Evolutionary conservation across 331 rosid genomes (phyloP).

Genomic region (Malus hybrid): DNA sequence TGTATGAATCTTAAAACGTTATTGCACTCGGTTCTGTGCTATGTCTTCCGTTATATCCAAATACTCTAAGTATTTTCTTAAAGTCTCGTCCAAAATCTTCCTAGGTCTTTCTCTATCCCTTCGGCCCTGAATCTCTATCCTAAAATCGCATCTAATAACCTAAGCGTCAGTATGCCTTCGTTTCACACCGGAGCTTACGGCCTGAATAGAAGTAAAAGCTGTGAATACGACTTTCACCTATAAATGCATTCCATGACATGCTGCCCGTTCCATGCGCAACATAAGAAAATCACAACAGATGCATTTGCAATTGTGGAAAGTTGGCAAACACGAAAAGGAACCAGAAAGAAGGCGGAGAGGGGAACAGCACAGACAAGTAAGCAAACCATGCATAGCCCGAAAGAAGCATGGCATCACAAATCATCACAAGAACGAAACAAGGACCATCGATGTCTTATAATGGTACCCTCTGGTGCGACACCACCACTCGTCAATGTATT

Average conservation of each 20-base stretch:
- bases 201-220: too few species aligned
- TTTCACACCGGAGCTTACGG: too few species aligned
- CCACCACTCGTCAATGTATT: not conserved
- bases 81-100: too few species aligned
- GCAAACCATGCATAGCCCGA: not conserved
- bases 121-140: rapidly evolving
- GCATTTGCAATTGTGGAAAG: not conserved
- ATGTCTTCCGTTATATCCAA: too few species aligned
- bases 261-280: too few species aligned
- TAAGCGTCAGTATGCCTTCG: rapidly evolving
- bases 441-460: not conserved
- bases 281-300: not conserved
- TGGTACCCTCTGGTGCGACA: not conserved
- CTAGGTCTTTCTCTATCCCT: too few species aligned
- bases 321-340: not conserved
- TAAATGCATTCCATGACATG: too few species aligned
- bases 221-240: too few species aligned
- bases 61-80: too few species aligned
- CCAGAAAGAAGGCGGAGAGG: not conserved
- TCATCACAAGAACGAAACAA: not conserved
- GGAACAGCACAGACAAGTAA: not conserved
- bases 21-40: too few species aligned
- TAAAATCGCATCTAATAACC: rapidly evolving
- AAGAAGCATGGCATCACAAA: too few species aligned
- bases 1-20: too few species aligned